A percentile compares a stretch with the other conserved stretches of the same genome.
These are phyloP conservation scores for Clohesyomyces aquaticus DNA, from an alignment of 495 filamentous ascomycete genomes.

Conservation along the genomic window DNA sequence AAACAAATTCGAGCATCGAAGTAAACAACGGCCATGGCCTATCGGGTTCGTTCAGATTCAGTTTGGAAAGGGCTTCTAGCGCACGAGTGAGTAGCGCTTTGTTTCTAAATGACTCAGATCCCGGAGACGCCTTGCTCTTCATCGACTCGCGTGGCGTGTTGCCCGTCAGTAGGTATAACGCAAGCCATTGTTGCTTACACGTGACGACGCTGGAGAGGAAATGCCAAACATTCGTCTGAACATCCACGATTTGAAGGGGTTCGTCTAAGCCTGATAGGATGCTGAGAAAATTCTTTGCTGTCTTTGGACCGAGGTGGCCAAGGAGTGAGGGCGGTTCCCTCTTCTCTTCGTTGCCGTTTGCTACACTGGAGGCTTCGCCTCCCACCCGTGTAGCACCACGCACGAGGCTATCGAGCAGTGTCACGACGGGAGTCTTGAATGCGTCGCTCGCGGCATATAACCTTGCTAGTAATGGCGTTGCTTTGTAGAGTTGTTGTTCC, in stretches of 20 bases:
- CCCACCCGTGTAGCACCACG: conserved; percentile 60
- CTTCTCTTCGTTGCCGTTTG: conserved; percentile 32
- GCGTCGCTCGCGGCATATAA: conserved; percentile 72
- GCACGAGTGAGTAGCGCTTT: conserved; percentile 74
- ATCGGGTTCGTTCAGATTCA: conserved; percentile 65
- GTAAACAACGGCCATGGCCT: conserved; percentile 52
- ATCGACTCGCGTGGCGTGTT: conserved; percentile 75
- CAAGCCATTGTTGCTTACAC: conserved; percentile 92
- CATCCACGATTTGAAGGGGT: conserved; percentile 64
- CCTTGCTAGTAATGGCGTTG: conserved; percentile 71
- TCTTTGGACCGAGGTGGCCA: conserved; percentile 80
- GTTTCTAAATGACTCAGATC: conserved; percentile 50
- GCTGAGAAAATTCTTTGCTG: conserved; percentile 79
- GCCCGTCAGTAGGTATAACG: conserved; percentile 88
- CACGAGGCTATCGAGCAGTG: conserved; percentile 75
- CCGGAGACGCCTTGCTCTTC: conserved; percentile 52
- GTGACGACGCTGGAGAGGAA: conserved; percentile 86
- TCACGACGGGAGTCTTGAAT: conserved; percentile 67
- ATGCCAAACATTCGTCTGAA: conserved; percentile 74
- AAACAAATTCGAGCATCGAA: conserved; percentile 82
- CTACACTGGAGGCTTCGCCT: not conserved
- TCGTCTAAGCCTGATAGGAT: conserved; percentile 77
- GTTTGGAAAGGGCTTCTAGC: conserved; percentile 69
- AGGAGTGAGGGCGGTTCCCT: conserved; percentile 86
- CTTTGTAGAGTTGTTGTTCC: conserved; percentile 79